Evolutionary conservation across 1,139 yeast genomes (phyloP), one percentile per base, ranked within the genome.

Genomic region (Yamadazyma friedrichii): DNA sequence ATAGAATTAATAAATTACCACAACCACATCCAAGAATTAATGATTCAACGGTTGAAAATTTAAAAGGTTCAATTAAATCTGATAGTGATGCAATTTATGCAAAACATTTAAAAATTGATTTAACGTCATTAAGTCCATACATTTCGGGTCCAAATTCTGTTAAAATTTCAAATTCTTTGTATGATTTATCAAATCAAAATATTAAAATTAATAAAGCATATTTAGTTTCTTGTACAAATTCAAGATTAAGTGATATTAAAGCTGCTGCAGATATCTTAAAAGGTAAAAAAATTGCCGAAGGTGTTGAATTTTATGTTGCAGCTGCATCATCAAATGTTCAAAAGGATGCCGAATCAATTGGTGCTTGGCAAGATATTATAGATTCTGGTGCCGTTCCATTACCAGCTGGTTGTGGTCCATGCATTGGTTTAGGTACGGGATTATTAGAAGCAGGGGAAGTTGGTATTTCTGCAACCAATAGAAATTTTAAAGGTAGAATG

Each of bases 381-480:
- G 93, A 84, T 42, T 95, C 98, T 11, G 99, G 99, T 39, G 96
- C 97, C 43, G 87, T 71, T 54, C 91, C 97, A 29, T 78, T 93
- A 53, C 98, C 98, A 13, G 96, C 98, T 15, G 99, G 99, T 17
- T 93, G 99, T 69, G 99, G 99, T 37, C 99, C 99, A 30, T 93
- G 99, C 70, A 93, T 93, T 58, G 99, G 99, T 34, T 76, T 93
- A 43, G 99, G 99, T 46, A 76, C 94, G 30, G 99, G 99, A 40
- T 72, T 93, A 48, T 74, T 93, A 54, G 82, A 93, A 64, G 93
- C 88, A 36, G 98, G 98, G 35, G 97, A 93, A 64, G 95, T 94
- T 43, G 98, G 99, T 49, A 94, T 93, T 56, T 88, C 96, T 51
- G 98, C 98, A 44, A 94, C 98, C 8, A 93, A 93, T 71, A 82